Conservation (phyloP, 1,284 basidiomycete genomes). For the Erythrobasidium hasegawianum region DNA sequence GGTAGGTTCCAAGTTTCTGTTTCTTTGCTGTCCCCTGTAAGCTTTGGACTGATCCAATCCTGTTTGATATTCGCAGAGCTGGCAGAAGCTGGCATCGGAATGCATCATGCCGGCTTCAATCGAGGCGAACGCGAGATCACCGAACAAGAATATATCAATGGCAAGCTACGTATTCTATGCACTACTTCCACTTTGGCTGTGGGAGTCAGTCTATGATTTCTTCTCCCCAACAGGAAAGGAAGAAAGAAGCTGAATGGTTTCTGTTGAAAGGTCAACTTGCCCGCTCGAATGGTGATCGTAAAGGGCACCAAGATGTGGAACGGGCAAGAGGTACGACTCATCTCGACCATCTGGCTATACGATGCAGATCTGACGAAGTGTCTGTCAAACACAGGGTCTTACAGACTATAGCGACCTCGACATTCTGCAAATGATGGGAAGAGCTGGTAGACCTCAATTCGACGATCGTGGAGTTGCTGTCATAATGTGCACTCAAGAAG, state of each 20-base stretch:
- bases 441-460: conserved; percentile 86
- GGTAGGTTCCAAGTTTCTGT: not conserved
- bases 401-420: conserved; percentile 75
- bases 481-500: conserved; percentile 70
- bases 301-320: conserved; percentile 67
- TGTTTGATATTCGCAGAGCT: conserved; percentile 35
- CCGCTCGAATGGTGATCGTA: conserved; percentile 58
- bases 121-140: conserved; percentile 64
- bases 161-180: conserved; percentile 61
- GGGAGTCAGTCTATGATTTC: conserved; percentile 56
- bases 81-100: conserved; percentile 62
- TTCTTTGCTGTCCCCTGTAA: not conserved
- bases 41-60: not conserved
- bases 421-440: conserved; percentile 53
- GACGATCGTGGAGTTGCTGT: conserved; percentile 59
- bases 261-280: conserved; percentile 55
- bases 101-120: conserved; percentile 81
- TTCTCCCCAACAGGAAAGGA: no score
- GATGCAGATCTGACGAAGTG: no score
- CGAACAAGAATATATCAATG: conserved; percentile 67
- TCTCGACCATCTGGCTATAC: no score
- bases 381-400: no score
- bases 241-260: no score
- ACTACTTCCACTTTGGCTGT: conserved; percentile 71
- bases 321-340: conserved; percentile 47